Base-by-base conservation (phyloP, 805 yeast genomes). In the Komagataella populi region DNA sequence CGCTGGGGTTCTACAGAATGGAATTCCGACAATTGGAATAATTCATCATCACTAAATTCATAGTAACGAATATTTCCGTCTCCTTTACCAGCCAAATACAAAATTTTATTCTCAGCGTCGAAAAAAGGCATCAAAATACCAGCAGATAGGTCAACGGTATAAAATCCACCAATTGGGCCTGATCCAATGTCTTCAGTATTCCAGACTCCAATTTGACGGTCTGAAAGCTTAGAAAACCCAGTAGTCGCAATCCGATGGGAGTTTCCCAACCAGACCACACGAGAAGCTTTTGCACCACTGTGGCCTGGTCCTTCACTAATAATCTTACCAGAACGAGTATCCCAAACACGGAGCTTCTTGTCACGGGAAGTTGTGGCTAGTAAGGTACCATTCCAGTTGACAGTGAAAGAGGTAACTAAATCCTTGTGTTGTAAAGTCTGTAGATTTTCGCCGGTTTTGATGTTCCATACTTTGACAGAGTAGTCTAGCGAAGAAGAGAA, bases 121-220 rank as follows among this genome's bases (percentile, higher is more conserved):
- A 70, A 93, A 60, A 85, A 78, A 24, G 99, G 99, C 78, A 93
- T 85, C 65, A 90, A 71, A 46, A 93, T 86, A 59, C 99, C 99
- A 2, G 97, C 85, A 4, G 95, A 84, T 22, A 95, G 78, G 63
- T 95, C 99, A 49, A 93, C 76, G 45, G 83, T 79, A 61, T 84
- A 75, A 64, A 90, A 88, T 0, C 96, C 97, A 50, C 89, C 96
- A 56, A 93, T 78, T 47, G 96, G 89, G 39, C 98, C 98, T 49
- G 74, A 74, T 8, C 70, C 81, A 51, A 93, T 70, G 59, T 84
- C 78, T 39, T 75, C 72, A 18, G 89, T 74, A 60, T 93, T 89
- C 99, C 99, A 93, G 52, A 93, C 73, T 59, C 93, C 99, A 54
- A 91, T 72, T 69, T 93, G 98, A 64, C 99, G 87, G 63, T 93